Conservation (phyloP, 345 rosid genomes). For the Gossypium turneri region DNA sequence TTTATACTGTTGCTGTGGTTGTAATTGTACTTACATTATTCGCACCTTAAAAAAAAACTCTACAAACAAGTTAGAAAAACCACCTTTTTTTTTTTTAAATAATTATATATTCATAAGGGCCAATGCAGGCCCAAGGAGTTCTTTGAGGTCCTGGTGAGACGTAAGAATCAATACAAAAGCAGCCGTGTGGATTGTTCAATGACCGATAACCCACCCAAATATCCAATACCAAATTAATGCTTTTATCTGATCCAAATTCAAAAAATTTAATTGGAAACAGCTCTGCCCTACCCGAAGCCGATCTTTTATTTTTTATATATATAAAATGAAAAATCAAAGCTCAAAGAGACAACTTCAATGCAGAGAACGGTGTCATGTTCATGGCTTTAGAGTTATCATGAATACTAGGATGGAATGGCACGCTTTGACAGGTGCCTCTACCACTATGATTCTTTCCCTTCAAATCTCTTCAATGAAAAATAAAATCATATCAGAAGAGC, state of each 20-base stretch:
- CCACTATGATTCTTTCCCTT: constrained; percentile 2
- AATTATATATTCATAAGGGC: not conserved
- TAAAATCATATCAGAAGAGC: not conserved
- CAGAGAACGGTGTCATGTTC: not conserved
- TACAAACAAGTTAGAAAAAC: too few species aligned
- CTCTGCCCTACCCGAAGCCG: too few species aligned
- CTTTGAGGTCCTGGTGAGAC: not conserved
- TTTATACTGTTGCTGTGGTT: too few species aligned
- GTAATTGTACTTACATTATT: too few species aligned
- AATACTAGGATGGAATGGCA: not conserved
- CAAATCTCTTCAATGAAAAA: constrained; percentile 4
- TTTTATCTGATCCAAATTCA: too few species aligned
- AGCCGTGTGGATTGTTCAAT: not conserved
- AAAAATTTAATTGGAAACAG: too few species aligned
- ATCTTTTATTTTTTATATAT: too few species aligned
- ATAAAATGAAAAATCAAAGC: too few species aligned
- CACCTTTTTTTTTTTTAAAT: too few species aligned
- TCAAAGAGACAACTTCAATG: not conserved
- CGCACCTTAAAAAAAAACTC: too few species aligned
- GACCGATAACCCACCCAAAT: not conserved
- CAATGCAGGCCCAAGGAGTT: not conserved
- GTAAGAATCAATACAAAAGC: not conserved
- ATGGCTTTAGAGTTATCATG: not conserved
- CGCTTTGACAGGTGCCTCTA: not conserved
- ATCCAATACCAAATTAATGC: too few species aligned